Evolutionary conservation across 208 protist genomes (phyloP).

Genomic region (Leishmania turanica): DNA sequence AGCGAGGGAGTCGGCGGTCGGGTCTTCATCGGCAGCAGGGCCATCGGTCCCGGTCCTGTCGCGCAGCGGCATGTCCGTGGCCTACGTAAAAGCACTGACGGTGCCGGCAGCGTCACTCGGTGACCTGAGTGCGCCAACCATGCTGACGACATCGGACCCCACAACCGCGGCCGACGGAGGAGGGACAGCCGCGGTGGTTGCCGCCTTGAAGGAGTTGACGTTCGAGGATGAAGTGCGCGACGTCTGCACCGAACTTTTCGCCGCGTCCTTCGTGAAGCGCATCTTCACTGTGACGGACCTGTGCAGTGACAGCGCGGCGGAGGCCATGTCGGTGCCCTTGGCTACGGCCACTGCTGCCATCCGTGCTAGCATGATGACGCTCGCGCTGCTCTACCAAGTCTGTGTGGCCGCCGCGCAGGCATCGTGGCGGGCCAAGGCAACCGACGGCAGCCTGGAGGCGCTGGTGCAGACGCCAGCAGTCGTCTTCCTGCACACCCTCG

Average conservation of each 20-base stretch:
- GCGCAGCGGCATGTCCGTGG: slow-evolving; percentile 23
- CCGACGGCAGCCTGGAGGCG: slow-evolving; percentile 9
- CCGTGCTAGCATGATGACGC: slow-evolving; percentile 10
- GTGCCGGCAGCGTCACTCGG: slow-evolving; percentile 21
- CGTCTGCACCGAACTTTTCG: slow-evolving; percentile 17
- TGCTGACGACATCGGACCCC: neutral
- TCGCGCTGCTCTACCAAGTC: slow-evolving; percentile 34
- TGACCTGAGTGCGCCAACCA: slow-evolving; percentile 16
- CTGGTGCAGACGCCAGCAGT: slow-evolving; percentile 12
- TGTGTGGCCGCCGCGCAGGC: slow-evolving; percentile 16
- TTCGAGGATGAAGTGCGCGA: slow-evolving; percentile 35
- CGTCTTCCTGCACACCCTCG: slow-evolving; percentile 13
- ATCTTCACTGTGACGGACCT: slow-evolving; percentile 15
- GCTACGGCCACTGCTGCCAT: neutral
- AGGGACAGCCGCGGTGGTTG: neutral
- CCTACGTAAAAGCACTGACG: slow-evolving; percentile 30
- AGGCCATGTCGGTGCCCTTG: neutral
- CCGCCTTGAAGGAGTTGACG: slow-evolving; percentile 9
- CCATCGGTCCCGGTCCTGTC: slow-evolving; percentile 9
- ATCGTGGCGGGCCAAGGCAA: slow-evolving; percentile 23
- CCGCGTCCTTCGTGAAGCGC: slow-evolving; percentile 8
- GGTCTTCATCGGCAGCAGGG: neutral
- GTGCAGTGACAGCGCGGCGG: neutral
- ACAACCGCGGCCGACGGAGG: neutral
- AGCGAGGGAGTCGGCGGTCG: slow-evolving; percentile 4